Evolutionary conservation across 2,329 filamentous ascomycete genomes (phyloP), one percentile per base, ranked within the genome.

Genomic region (Fusarium metavorans): DNA sequence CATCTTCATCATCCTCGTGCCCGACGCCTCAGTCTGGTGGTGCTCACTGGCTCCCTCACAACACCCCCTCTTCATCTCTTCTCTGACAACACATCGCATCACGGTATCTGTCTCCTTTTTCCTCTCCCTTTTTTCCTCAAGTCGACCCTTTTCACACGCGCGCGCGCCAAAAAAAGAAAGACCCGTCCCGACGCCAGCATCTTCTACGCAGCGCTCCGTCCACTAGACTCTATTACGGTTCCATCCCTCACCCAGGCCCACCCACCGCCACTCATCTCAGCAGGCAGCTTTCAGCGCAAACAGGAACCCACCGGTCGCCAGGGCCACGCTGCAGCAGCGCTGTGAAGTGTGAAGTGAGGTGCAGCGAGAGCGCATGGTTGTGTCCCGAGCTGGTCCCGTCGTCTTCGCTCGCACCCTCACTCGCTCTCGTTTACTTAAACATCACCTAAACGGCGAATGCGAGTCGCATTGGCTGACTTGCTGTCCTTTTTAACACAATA

Each of bases 361-460:
- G 25, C 25, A 50, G 45, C 23, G 16, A 27, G 23, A 20, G 39
- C 14, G 23, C 45, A 50, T 27, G 45, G 45, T 50, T 50, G 25
- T 50, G 25, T n/a, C 6, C 45, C 45, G 45, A 50, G 45, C 25
- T 45, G 43, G 43, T n/a, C 9, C 37, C 41, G 20, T 50, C 45
- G 45, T 50, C 45, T 50, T 50, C 45, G 45, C 45, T 27, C 41
- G n/a, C 43, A 71, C 60, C 45, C 54, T 64, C 64, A 50, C 52
- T 70, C 69, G 72, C 61, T 67, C 72, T 74, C 72, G 69, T 62
- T 70, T 67, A 70, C 59, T 61, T 64, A 20, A 34, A 41, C 64
- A 59, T 64, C 52, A 30, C 56, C 52, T 48, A 54, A 52, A 35
- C 34, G 52, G 30, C 67, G 54, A 64, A 66, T 74, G 67, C 67